These are phyloP conservation scores for Phytophthora hibernalis DNA, from an alignment of 352 stramenopile species.

Conservation along the genomic window DNA sequence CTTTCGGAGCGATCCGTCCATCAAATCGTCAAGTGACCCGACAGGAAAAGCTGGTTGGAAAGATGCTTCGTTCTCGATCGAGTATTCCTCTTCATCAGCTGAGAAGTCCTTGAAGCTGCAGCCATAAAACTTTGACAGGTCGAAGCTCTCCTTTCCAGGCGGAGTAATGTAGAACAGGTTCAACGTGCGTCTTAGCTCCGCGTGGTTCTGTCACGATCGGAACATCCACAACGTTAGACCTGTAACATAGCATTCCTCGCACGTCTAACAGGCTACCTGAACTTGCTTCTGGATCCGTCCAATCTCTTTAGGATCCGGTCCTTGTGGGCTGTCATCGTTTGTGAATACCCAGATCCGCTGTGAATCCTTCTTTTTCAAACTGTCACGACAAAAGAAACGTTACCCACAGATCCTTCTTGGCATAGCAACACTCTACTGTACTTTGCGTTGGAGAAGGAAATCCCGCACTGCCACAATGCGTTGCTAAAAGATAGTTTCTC, in stretches of 20 bases:
- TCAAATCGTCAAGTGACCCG: constrained; percentile 74
- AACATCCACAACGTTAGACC: not conserved
- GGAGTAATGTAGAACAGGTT: constrained; percentile 85
- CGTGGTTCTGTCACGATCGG: constrained; percentile 59
- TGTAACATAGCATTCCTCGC: not conserved
- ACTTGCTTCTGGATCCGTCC: constrained; percentile 79
- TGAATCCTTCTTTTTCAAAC: constrained; percentile 87
- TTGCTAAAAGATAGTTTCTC: constrained; percentile 82
- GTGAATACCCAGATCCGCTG: constrained; percentile 90
- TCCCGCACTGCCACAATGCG: constrained; percentile 82
- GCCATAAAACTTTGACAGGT: constrained; percentile 66
- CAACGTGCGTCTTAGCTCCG: constrained; percentile 75
- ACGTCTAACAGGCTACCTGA: constrained; percentile 42
- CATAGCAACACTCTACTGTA: constrained; percentile 28
- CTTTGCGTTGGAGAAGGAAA: constrained; percentile 84
- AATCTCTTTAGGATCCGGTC: constrained; percentile 64
- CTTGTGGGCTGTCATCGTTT: constrained; percentile 69
- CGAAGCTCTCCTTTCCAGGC: constrained; percentile 57
- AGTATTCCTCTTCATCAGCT: constrained; percentile 28
- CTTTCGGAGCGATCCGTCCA: constrained; percentile 82
- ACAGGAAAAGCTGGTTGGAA: constrained; percentile 80
- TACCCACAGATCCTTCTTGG: not conserved
- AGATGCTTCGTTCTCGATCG: constrained; percentile 31
- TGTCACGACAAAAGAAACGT: constrained; percentile 24
- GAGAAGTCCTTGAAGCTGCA: constrained; percentile 78